Evolutionary conservation across 2,329 filamentous ascomycete species (phyloP), one percentile per base, ranked within the genome.

Genomic region (Cercospora sp.): DNA sequence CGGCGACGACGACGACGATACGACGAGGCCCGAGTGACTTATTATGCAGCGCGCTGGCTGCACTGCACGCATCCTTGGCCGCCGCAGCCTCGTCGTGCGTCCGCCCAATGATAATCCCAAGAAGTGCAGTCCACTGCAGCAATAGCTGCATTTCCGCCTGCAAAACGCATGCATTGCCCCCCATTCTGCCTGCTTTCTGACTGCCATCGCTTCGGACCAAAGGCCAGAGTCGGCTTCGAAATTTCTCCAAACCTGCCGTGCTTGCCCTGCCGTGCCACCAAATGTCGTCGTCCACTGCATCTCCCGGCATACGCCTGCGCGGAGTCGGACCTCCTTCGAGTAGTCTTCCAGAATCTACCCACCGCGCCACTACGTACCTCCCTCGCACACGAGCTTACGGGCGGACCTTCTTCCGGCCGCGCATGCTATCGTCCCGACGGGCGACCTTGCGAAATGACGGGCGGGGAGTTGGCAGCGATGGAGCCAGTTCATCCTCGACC

Each of bases 321-420:
- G 9, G 51, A 33, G 55, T 28, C 18, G 23, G 28, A 18, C 36
- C 31, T 40, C 48, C 23, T 45, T 62, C 23, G 36, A 62, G 60
- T 16, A 62, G 20, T 40, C 40, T 62, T 62, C 60, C 40, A 63
- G 60, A 63, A 63, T n/a, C 33, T 51, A 23, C 45, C 18, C 45
- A 13, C 42, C 42, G 12, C 42, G 36, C 36, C 36, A 40, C 36
- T 40, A 48, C 42, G 42, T 48, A 20, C 42, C 18, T 48, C 42
- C 42, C 42, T 20, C 42, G 13, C 42, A 16, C 55, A 33, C 55
- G 28, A 59, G 18, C 13, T 33, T 20, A 36, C 55, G 6, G 23
- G 5, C 55, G n/a, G 20, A 40, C 23, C 12, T 31, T 23, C 48
- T 18, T 48, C 42, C 42, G 42, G 12, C 18, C 18, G 30, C 23